phyloP scores from a whole-genome alignment of 805 yeast genomes.

The Cyberlindnera amylophila region DNA sequence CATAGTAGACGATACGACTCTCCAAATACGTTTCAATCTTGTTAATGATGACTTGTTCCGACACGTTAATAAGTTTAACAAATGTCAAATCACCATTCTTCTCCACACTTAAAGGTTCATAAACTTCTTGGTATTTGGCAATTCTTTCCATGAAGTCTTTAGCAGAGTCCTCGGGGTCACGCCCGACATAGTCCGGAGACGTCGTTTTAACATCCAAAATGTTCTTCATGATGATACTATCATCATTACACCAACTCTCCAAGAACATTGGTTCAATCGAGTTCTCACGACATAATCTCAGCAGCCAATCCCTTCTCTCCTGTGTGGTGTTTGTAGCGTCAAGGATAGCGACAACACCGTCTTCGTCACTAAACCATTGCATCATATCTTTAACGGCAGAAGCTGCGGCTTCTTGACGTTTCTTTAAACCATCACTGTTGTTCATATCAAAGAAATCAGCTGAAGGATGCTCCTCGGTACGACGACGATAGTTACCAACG shows the following conservation, averaged over 20 bases:
- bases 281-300: conserved; percentile 56
- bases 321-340: conserved; percentile 91
- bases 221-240: conserved; percentile 71
- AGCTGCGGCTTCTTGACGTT: conserved; percentile 66
- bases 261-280: conserved; percentile 85
- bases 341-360: conserved; percentile 86
- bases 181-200: conserved; percentile 27
- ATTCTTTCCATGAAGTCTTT: conserved; percentile 73
- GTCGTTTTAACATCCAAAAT: conserved; percentile 83
- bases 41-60: conserved; percentile 84
- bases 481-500: conserved; percentile 81
- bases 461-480: conserved; percentile 54
- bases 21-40: conserved; percentile 84
- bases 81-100: conserved; percentile 68
- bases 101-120: conserved; percentile 67
- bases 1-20: conserved; percentile 88
- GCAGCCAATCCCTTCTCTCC: conserved; percentile 62
- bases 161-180: conserved; percentile 68
- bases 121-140: conserved; percentile 63
- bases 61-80: conserved; percentile 83
- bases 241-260: conserved; percentile 88
- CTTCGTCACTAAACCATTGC: conserved; percentile 76
- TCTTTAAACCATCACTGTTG: conserved; percentile 59
- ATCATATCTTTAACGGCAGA: conserved; percentile 76
- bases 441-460: conserved; percentile 74